Evolutionary conservation across 2,329 filamentous ascomycete genomes (phyloP).

Genomic region (Xylariomycetidae sp.): DNA sequence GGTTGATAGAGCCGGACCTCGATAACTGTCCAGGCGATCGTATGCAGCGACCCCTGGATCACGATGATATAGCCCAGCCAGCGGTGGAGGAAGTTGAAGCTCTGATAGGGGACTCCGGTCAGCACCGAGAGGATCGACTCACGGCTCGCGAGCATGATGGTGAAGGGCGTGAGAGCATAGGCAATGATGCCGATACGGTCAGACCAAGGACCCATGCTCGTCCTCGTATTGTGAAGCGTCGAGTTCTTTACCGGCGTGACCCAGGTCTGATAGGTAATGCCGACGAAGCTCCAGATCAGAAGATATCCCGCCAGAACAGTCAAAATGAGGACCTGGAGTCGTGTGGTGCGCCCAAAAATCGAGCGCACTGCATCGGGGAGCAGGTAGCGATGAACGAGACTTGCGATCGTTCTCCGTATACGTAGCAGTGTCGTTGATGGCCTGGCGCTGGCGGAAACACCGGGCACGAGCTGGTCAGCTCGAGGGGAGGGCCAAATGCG

Average conservation of each 20-base stretch:
- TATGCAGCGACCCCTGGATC: slow-evolving; percentile 63
- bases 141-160: slow-evolving; percentile 60
- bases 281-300: slow-evolving; percentile 63
- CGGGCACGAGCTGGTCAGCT: slow-evolving; percentile 17
- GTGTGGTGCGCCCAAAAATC: slow-evolving; percentile 64
- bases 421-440: slow-evolving; percentile 22
- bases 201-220: slow-evolving; percentile 61
- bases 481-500: slow-evolving; percentile 18
- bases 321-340: slow-evolving; percentile 62
- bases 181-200: slow-evolving; percentile 68
- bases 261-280: slow-evolving; percentile 65
- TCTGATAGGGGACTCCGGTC: slow-evolving; percentile 71
- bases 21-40: slow-evolving; percentile 65
- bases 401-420: slow-evolving; percentile 33
- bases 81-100: slow-evolving; percentile 73
- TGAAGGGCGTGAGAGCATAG: slow-evolving; percentile 69
- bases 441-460: slow-evolving; percentile 12
- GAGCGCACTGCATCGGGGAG: slow-evolving; percentile 54
- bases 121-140: slow-evolving; percentile 66
- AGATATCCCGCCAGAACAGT: slow-evolving; percentile 57
- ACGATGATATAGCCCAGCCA: slow-evolving; percentile 74
- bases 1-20: slow-evolving; percentile 66
- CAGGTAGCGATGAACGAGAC: slow-evolving; percentile 46
- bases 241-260: slow-evolving; percentile 60
- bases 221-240: slow-evolving; percentile 58